Percentiles rank a stretch among this genome's conserved stretches.
Conservation (phyloP, 305 asterid species). For the Rubia peregrina region DNA sequence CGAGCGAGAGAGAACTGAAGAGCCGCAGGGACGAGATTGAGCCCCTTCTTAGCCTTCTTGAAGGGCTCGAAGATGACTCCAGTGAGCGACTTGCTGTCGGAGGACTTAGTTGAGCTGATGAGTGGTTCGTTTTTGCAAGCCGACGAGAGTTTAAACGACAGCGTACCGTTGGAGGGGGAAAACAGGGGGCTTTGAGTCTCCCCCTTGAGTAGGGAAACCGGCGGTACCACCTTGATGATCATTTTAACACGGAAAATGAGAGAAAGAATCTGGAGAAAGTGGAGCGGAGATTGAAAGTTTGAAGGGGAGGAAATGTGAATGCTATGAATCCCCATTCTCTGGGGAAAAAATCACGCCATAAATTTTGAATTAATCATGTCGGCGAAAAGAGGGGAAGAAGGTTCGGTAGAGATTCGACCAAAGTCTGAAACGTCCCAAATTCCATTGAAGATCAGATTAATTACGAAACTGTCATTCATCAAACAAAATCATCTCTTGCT, state of each 20-base stretch:
- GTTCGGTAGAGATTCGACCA: too few species aligned
- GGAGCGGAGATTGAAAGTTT: background rate
- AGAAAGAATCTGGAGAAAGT: background rate
- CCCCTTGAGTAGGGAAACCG: slow-evolving; percentile 32
- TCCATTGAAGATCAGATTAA: too few species aligned
- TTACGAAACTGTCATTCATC: too few species aligned
- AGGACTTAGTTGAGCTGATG: slow-evolving; percentile 36
- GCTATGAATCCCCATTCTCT: too few species aligned
- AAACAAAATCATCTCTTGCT: too few species aligned
- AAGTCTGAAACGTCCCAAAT: too few species aligned
- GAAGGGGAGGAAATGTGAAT: too few species aligned
- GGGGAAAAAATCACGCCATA: too few species aligned
- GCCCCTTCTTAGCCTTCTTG: slow-evolving; percentile 72
- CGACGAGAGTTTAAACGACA: slow-evolving; percentile 19
- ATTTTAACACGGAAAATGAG: slow-evolving; percentile 3
- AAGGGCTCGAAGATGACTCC: slow-evolving; percentile 77
- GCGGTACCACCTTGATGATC: slow-evolving; percentile 45
- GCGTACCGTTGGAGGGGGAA: slow-evolving; percentile 10
- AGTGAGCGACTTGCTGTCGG: slow-evolving; percentile 42
- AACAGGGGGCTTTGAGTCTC: slow-evolving; percentile 27
- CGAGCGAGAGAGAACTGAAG: slow-evolving; percentile 44
- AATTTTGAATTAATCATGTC: too few species aligned
- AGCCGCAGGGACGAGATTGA: slow-evolving; percentile 54
- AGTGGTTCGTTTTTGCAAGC: slow-evolving; percentile 22
- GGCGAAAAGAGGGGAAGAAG: too few species aligned